Evolutionary conservation across 202 grass and related monocot species (phyloP).

Genomic region (Elaeis oleifera): DNA sequence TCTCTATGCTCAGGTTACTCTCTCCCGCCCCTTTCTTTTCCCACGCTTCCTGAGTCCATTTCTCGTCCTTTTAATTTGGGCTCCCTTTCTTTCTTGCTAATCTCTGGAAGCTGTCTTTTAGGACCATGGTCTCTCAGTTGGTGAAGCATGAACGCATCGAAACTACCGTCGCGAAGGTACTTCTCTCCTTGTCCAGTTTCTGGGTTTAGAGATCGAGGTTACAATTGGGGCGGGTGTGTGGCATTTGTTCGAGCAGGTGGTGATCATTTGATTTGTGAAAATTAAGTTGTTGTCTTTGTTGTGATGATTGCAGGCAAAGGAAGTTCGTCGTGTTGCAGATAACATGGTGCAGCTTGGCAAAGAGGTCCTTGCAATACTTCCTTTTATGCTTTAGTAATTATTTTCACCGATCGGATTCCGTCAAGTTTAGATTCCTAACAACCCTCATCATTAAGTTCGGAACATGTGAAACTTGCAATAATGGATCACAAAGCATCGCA

Average conservation of each 20-base stretch:
- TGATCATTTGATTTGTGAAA: not conserved
- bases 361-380: slow-evolving; percentile 37
- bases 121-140: slow-evolving; percentile 94
- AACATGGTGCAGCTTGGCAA: slow-evolving; percentile 97
- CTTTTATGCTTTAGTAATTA: slow-evolving; percentile 1
- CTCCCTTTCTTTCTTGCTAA: slow-evolving; percentile 8
- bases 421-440: too few relatives aligned
- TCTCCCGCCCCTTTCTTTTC: not conserved
- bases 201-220: not conserved
- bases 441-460: too few relatives aligned
- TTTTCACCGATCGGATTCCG: not conserved
- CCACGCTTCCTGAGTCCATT: not conserved
- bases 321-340: slow-evolving; percentile 75
- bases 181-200: not conserved
- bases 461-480: too few relatives aligned
- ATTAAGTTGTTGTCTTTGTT: not conserved
- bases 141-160: slow-evolving; percentile 95
- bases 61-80: not conserved
- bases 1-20: slow-evolving; percentile 66
- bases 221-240: not conserved
- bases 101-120: slow-evolving; percentile 13
- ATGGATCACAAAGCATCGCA: too few relatives aligned
- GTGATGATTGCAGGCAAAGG: slow-evolving; percentile 59
- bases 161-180: slow-evolving; percentile 45
- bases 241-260: slow-evolving; percentile 10